These are phyloP conservation scores for Polytrichum commune DNA, from an alignment of 225 moss, liverwort and hornwort species.

Conservation along the genomic window DNA sequence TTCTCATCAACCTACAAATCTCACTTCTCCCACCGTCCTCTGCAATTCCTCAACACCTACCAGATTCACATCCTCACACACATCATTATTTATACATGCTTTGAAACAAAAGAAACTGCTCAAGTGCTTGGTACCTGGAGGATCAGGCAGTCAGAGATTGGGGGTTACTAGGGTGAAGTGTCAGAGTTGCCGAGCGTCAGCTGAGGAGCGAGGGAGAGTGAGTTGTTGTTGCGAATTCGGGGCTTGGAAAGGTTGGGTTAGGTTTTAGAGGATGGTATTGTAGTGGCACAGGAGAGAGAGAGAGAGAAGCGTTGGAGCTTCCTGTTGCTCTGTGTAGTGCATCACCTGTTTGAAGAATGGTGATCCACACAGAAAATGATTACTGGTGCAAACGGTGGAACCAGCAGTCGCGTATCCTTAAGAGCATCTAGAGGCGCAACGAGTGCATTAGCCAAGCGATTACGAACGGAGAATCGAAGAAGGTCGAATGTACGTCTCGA, in stretches of 20 bases:
- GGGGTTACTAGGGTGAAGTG: neutral
- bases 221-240: neutral
- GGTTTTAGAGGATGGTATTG: neutral
- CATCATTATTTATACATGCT: neutral
- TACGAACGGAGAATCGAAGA: neutral
- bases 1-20: neutral
- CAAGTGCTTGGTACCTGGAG: neutral
- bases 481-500: neutral
- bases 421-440: neutral
- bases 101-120: neutral
- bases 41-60: neutral
- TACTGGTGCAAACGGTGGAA: neutral
- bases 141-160: neutral
- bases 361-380: neutral
- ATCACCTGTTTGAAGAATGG: neutral
- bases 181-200: neutral
- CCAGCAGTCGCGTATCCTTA: neutral
- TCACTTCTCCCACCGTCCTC: neutral
- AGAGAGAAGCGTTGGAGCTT: neutral
- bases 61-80: neutral
- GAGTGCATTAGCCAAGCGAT: neutral
- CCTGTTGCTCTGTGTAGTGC: neutral
- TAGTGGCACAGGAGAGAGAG: neutral
- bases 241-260: neutral
- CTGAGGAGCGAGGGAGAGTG: neutral